These are phyloP conservation scores for Acanthamoeba lugdunensis DNA, from an alignment of 208 protist species.

Conservation along the genomic window DNA sequence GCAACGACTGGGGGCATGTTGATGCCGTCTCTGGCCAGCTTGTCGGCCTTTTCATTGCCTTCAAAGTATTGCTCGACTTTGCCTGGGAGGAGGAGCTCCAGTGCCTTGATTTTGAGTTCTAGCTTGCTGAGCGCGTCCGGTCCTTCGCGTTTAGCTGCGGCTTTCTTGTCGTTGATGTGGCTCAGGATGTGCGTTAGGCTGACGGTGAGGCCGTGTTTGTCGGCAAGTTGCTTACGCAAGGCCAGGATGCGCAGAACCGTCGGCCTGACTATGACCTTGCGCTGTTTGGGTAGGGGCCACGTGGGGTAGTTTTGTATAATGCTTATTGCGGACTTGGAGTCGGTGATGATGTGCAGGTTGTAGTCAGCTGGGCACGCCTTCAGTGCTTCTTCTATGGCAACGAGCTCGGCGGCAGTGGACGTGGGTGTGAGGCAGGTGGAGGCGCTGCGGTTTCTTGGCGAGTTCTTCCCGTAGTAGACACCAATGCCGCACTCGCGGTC, in stretches of 20 bases:
- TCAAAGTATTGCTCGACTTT: not conserved
- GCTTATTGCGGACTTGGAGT: not conserved
- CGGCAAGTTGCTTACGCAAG: rapidly evolving
- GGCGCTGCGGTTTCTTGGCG: not conserved
- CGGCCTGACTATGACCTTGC: not conserved
- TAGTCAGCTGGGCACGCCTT: not conserved
- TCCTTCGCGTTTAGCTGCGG: not conserved
- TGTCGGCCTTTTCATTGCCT: not conserved
- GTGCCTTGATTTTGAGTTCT: too few relatives aligned
- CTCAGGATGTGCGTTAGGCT: not conserved
- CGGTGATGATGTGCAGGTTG: not conserved
- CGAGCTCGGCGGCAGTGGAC: not conserved
- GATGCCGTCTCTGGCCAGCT: not conserved
- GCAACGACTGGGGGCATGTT: not conserved
- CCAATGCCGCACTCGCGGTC: too few relatives aligned
- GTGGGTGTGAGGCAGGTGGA: not conserved
- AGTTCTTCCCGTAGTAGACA: not conserved
- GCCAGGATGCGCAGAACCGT: not conserved
- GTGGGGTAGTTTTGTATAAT: not conserved
- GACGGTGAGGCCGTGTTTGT: not conserved
- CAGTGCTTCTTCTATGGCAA: not conserved
- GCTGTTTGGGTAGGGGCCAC: not conserved
- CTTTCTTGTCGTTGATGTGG: not conserved
- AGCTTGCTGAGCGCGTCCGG: too few relatives aligned
- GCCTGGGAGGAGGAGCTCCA: not conserved